These are phyloP conservation scores for Hsuehochloa calcarea DNA, from an alignment of 176 grass and related monocot genomes.

Conservation along the genomic window DNA sequence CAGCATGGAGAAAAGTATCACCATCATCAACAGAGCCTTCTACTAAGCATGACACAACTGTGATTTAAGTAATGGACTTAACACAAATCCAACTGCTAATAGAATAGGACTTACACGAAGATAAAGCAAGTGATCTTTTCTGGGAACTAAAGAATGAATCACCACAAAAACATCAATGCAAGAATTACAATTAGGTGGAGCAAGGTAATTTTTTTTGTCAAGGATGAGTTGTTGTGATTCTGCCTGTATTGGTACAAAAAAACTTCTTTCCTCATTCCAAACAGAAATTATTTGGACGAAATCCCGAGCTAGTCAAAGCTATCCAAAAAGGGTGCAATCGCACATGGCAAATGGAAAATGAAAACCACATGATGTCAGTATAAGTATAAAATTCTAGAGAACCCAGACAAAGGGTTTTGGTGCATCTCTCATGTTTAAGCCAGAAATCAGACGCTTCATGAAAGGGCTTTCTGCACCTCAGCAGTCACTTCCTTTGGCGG, in stretches of 20 bases:
- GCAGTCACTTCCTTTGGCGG: constrained; percentile 65
- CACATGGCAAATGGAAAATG: constrained; percentile 15
- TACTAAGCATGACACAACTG: neutral
- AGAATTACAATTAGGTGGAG: neutral
- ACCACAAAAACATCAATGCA: neutral
- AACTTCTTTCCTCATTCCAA: constrained; percentile 27
- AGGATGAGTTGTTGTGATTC: constrained; percentile 1
- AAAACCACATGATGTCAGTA: constrained; percentile 24
- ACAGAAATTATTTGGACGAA: constrained; percentile 53
- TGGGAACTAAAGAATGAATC: no score
- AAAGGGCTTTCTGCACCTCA: constrained; percentile 73
- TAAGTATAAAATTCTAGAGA: constrained; percentile 21
- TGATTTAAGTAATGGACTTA: no score
- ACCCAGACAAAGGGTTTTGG: constrained; percentile 29
- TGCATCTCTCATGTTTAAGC: constrained; percentile 23
- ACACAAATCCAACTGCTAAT: no score
- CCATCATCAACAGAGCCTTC: constrained; percentile 85
- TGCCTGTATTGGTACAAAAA: neutral
- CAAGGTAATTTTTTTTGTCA: neutral
- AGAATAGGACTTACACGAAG: no score
- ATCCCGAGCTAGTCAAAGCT: constrained; percentile 25
- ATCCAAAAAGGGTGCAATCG: constrained; percentile 16
- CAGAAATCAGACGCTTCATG: constrained; percentile 31
- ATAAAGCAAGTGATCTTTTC: no score
- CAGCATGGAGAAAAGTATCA: constrained; percentile 76